Evolutionary conservation across 768 basidiomycete species (phyloP), one percentile per base, ranked within the genome.

Genomic region (Boletales sp.): DNA sequence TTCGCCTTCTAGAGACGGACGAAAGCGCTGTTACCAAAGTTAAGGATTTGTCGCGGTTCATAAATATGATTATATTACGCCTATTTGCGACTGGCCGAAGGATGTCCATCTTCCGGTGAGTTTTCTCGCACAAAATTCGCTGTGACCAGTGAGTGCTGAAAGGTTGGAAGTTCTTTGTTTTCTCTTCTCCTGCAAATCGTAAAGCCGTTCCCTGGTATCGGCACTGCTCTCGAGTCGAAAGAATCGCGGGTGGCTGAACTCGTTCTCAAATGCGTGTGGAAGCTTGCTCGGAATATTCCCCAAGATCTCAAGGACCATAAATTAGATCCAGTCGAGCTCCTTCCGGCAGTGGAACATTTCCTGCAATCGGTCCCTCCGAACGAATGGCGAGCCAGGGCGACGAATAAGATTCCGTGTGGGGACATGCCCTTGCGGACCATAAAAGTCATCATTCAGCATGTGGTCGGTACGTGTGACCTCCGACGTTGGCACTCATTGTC

Each of bases 401-500:
- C 86, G 1, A 93, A 90, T 63, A 88, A 87, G 55, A 83, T 98
- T 2, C 94, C 97, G 4, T 88, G 94, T 63, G 94, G 94, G 21
- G 97, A 99, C 62, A 94, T 98, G 94, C 97, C 97, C 2, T 69
- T 99, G 50, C 78, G 97, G 53, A 98, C 97, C 3, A 90, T 98
- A 68, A 99, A 99, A 75, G 94, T 97, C 37, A 91, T 99, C 59
- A 90, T 99, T 32, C 97, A 98, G 70, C 93, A 95, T 66, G 82
- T 97, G 48, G 91, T 97, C 59, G 89, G 94, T 94, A 57, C 74
- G 94, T 81, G 48, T 48, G 37, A 43, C 38, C 44, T 37, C 24
- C 5, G 19, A 40, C 39, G 42, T 47, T 14, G 45, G 51, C 17
- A 48, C 5, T 40, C 32, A 34, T 48, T 34, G 38, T 49, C 10